Percentiles rank a stretch among this genome's conserved stretches.
Conservation (phyloP, 805 yeast genomes). For the Saturnispora quitensis region DNA sequence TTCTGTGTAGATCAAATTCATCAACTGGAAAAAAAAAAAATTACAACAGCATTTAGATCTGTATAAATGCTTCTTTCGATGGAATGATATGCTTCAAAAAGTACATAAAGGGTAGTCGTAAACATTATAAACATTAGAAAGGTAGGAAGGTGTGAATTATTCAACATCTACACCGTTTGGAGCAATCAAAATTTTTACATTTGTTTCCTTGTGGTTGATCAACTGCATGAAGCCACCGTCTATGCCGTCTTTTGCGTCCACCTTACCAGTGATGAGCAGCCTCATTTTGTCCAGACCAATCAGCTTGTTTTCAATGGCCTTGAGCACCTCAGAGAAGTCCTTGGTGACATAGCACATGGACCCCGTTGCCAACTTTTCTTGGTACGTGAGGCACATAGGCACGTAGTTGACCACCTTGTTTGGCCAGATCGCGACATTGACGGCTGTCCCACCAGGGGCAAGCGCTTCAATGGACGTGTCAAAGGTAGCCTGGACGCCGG, state of each 20-base stretch:
- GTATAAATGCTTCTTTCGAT: background rate
- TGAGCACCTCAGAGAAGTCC: slow-evolving; percentile 50
- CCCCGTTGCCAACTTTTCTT: slow-evolving; percentile 49
- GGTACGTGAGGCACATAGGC: slow-evolving; percentile 48
- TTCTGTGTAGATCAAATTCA: background rate
- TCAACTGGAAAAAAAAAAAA: background rate
- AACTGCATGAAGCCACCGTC: slow-evolving; percentile 46
- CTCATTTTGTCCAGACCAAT: slow-evolving; percentile 37
- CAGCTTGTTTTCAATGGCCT: slow-evolving; percentile 38
- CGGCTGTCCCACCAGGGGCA: slow-evolving; percentile 46
- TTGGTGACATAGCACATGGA: slow-evolving; percentile 51
- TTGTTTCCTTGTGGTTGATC: slow-evolving; percentile 42
- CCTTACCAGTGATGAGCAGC: slow-evolving; percentile 45
- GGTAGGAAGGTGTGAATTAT: background rate
- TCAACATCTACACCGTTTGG: slow-evolving; percentile 30
- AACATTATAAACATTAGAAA: background rate
- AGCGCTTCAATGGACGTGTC: slow-evolving; percentile 42
- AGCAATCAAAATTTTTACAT: slow-evolving; percentile 45
- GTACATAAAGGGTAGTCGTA: background rate
- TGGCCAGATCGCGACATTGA: slow-evolving; percentile 62
- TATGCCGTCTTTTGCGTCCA: slow-evolving; percentile 40
- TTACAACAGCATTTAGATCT: background rate
- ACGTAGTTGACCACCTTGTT: slow-evolving; percentile 37
- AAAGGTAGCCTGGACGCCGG: slow-evolving; percentile 46
- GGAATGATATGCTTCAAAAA: background rate